Base-by-base conservation (phyloP, 2,329 filamentous ascomycete species). In the Corinectria fuckeliana region DNA sequence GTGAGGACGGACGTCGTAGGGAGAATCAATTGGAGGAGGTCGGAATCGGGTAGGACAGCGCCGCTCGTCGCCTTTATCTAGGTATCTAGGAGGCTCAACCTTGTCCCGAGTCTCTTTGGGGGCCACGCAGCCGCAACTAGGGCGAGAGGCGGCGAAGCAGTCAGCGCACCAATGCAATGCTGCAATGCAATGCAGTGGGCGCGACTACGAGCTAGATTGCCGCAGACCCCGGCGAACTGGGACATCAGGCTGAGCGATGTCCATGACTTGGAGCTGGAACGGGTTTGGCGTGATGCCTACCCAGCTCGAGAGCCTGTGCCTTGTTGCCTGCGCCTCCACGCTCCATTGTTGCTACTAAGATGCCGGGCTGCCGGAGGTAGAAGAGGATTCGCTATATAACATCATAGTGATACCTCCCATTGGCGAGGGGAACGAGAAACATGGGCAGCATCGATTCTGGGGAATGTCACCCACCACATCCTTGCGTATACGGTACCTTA, bases 91-190 rank as follows among this genome's bases (percentile, higher is more conserved):
- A 4, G 14, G 14, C 32, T n/a, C 47, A 36, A n/a, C 47, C 21
- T n/a, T 28, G 23, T 45, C 47, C 49, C 49, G 30, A 20, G 25
- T n/a, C 23, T 23, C 5, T 13, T 41, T 48, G 49, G 21, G 18
- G 18, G 20, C 38, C 38, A 30, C 18, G 23, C 21, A 26, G 56
- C 49, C 23, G 34, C 50, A 21, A 32, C 25, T 42, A 48, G 56
- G 41, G 41, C 38, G 52, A 28, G 39, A 28, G 41, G 49, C 30
- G 41, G 49, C 30, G 39, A 47, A 34, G 39, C 28, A 32, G 10
- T 2, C 49, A 21, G 49, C 34, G 49, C 42, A 42, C 49, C 49
- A 53, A 41, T 58, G 34, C 49, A 34, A n/a, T n/a, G n/a, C n/a
- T n/a, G n/a, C n/a, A n/a, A n/a, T n/a, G n/a, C n/a, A n/a, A n/a